Evolutionary conservation across 805 yeast species (phyloP).

Genomic region (Hanseniaspora pseudoguilliermondii): DNA sequence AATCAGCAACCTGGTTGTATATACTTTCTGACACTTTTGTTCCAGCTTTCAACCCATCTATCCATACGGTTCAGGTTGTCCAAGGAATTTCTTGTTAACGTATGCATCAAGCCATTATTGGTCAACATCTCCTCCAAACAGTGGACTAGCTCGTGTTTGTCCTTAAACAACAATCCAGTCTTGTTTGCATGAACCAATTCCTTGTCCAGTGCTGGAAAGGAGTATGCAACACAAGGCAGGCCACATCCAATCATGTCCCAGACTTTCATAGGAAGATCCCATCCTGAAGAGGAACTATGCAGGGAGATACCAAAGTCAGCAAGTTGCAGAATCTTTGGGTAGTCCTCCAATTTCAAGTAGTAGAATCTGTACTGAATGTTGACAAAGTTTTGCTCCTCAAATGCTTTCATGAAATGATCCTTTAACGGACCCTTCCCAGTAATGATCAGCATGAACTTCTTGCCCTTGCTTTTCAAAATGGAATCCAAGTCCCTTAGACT

Average conservation of each 20-base stretch:
- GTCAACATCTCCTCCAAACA: background rate
- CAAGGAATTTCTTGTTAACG: background rate
- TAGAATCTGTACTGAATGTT: slow-evolving; percentile 47
- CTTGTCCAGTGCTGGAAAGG: slow-evolving; percentile 53
- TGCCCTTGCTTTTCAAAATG: slow-evolving; percentile 24
- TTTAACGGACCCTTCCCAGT: slow-evolving; percentile 93
- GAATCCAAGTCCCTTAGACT: slow-evolving; percentile 36
- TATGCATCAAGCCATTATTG: background rate
- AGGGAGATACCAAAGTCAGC: slow-evolving; percentile 85
- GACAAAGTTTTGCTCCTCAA: slow-evolving; percentile 33
- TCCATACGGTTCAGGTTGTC: background rate
- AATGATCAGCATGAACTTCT: slow-evolving; percentile 52
- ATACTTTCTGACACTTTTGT: background rate
- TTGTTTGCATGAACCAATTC: slow-evolving; percentile 59
- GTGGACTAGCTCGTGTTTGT: background rate
- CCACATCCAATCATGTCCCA: slow-evolving; percentile 95
- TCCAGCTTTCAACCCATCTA: slow-evolving; percentile 8
- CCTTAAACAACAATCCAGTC: slow-evolving; percentile 45
- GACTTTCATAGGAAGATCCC: slow-evolving; percentile 94
- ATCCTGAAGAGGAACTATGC: slow-evolving; percentile 84
- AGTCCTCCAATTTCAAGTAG: slow-evolving; percentile 71
- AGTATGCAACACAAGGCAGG: slow-evolving; percentile 70
- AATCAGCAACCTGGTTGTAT: background rate
- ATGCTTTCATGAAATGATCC: slow-evolving; percentile 36
- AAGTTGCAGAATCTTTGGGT: slow-evolving; percentile 58